Percentiles rank a stretch among this genome's conserved stretches.
These are phyloP conservation scores for Allomyces arbusculus DNA, from an alignment of 192 early-diverging fungal species.

Conservation along the genomic window DNA sequence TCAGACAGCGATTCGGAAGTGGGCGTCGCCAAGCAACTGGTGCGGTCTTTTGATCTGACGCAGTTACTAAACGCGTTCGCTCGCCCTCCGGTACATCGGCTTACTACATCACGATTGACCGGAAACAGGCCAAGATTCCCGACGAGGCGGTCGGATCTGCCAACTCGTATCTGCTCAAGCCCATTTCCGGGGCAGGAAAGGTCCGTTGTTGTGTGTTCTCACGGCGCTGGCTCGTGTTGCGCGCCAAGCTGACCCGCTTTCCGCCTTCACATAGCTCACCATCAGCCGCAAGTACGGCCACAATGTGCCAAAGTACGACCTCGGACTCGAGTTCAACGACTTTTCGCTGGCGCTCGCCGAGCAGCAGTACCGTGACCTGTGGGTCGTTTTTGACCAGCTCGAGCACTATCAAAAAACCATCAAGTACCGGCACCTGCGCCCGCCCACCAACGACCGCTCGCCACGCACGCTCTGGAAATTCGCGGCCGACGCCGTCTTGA, in stretches of 20 bases:
- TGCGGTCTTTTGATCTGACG: too few species aligned
- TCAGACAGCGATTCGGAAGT: constrained; percentile 8
- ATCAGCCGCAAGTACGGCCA: neutral
- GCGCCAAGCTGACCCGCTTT: too few species aligned
- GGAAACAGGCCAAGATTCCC: neutral
- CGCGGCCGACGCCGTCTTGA: constrained; percentile 51
- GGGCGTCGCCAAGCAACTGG: too few species aligned
- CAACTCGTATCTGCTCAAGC: constrained; percentile 71
- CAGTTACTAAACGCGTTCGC: too few species aligned
- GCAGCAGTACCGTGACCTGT: neutral
- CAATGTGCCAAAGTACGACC: neutral
- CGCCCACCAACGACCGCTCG: neutral
- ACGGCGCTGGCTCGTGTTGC: too few species aligned
- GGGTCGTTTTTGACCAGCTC: neutral
- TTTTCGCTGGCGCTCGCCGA: neutral
- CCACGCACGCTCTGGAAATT: constrained; percentile 12
- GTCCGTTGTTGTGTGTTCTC: constrained; percentile 12
- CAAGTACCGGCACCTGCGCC: neutral
- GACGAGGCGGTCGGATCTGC: constrained; percentile 31
- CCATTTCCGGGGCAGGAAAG: constrained; percentile 72
- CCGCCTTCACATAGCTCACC: too few species aligned
- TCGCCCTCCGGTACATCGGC: too few species aligned
- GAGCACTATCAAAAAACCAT: neutral
- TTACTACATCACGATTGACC: too few species aligned
- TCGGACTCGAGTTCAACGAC: neutral